Evolutionary conservation across 352 stramenopile genomes (phyloP).

Genomic region (Phytophthora constricta): DNA sequence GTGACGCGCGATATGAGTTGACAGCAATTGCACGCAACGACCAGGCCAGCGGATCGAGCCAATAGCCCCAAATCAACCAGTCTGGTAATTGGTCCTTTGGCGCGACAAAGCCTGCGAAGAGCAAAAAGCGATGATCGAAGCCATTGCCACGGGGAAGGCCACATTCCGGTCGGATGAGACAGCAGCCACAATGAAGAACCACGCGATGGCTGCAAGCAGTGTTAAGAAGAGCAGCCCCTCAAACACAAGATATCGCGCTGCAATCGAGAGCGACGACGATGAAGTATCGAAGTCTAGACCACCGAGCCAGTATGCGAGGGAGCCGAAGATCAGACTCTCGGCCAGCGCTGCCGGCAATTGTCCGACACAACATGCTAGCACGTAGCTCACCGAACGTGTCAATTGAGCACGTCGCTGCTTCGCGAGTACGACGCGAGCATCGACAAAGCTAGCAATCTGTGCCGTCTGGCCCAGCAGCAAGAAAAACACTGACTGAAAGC

Average conservation of each 20-base stretch:
- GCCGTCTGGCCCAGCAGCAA: conserved; percentile 62
- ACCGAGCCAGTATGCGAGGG: conserved; percentile 73
- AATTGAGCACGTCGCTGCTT: conserved; percentile 79
- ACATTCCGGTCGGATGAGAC: conserved; percentile 35
- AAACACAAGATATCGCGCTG: conserved; percentile 56
- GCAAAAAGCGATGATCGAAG: conserved; percentile 32
- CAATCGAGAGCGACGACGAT: conserved; percentile 12
- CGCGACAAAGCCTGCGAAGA: conserved; percentile 56
- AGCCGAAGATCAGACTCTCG: conserved; percentile 75
- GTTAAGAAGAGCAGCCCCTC: conserved; percentile 59
- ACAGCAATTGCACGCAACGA: conserved; percentile 21
- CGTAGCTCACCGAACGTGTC: conserved; percentile 64
- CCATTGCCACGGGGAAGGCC: conserved; percentile 39
- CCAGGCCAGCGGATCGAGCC: conserved; percentile 22
- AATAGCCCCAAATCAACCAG: conserved; percentile 58
- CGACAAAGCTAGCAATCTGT: conserved; percentile 61
- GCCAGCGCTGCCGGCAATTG: conserved; percentile 41
- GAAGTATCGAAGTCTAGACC: conserved; percentile 47
- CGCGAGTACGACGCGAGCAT: conserved; percentile 55
- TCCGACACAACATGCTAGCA: conserved; percentile 41
- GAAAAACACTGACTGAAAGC: conserved; percentile 80
- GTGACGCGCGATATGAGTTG: conserved; percentile 8
- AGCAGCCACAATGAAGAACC: conserved; percentile 34
- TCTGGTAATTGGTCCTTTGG: conserved; percentile 38
- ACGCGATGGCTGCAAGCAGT: conserved; percentile 24